phyloP scores from a whole-genome alignment of 306 rosid species.

The Vigna radiata region DNA sequence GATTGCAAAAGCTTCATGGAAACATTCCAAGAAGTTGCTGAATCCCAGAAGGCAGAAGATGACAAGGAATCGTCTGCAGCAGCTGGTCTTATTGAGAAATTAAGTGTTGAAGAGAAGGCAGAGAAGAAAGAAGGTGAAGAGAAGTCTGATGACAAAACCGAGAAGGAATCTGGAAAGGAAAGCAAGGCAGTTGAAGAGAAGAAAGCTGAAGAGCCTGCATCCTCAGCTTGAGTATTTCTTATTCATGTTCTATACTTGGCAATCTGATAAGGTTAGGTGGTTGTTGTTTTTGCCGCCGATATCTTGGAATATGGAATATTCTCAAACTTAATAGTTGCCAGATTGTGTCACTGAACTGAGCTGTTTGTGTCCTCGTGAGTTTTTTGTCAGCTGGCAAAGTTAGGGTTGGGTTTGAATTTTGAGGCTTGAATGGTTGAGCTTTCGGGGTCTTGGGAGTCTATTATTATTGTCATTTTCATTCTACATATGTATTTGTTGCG shows the following conservation, averaged over 20 bases:
- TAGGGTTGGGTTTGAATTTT: constrained; percentile 56
- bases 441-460: constrained; percentile 55
- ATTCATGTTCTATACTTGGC: constrained; percentile 46
- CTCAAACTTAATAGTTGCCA: constrained; percentile 50
- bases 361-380: constrained; percentile 54
- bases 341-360: constrained; percentile 55
- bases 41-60: constrained; percentile 76
- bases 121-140: constrained; percentile 52
- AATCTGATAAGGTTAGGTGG: constrained; percentile 55
- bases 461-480: constrained; percentile 43
- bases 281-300: constrained; percentile 49
- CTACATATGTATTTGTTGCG: constrained; percentile 46
- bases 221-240: constrained; percentile 57
- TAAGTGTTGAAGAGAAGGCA: constrained; percentile 74
- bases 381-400: constrained; percentile 54
- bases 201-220: constrained; percentile 64
- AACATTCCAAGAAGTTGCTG: constrained; percentile 89
- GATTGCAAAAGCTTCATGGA: constrained; percentile 92
- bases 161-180: constrained; percentile 45
- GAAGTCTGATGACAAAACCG: constrained; percentile 56
- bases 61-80: constrained; percentile 64
- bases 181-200: constrained; percentile 54
- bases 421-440: constrained; percentile 53
- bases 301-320: constrained; percentile 48
- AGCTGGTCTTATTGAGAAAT: constrained; percentile 75